phyloP scores from a whole-genome alignment of 2,329 filamentous ascomycete species.

The Phyllosticta citribraziliensis region DNA sequence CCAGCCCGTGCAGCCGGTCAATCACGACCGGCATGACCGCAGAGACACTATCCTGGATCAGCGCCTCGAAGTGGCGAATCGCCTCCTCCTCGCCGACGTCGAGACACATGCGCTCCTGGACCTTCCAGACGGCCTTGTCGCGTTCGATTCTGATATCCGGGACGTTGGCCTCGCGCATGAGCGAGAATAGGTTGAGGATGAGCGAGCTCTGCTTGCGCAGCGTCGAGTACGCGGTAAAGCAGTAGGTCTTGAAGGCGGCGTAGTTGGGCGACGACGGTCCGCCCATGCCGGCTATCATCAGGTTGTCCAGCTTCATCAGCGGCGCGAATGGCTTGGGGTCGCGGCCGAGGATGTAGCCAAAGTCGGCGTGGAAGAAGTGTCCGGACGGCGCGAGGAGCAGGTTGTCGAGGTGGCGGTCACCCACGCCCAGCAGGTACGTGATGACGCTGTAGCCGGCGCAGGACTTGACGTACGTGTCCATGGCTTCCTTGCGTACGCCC shows the following conservation, averaged over 20 bases:
- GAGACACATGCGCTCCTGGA: slow-evolving; percentile 86
- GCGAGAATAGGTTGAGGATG: slow-evolving; percentile 86
- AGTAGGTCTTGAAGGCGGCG: slow-evolving; percentile 85
- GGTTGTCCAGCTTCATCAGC: slow-evolving; percentile 90
- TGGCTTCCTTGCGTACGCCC: slow-evolving; percentile 79
- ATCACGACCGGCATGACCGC: slow-evolving; percentile 90
- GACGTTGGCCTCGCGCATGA: slow-evolving; percentile 97
- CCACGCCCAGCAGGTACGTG: slow-evolving; percentile 92
- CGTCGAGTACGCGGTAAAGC: slow-evolving; percentile 87
- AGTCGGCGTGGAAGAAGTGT: slow-evolving; percentile 97
- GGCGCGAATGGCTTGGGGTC: slow-evolving; percentile 97
- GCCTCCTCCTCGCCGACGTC: slow-evolving; percentile 90
- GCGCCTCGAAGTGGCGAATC: slow-evolving; percentile 71
- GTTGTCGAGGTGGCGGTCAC: slow-evolving; percentile 92
- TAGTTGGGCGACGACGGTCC: slow-evolving; percentile 74
- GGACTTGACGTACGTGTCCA: slow-evolving; percentile 92
- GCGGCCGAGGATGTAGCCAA: slow-evolving; percentile 93
- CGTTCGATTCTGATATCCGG: slow-evolving; percentile 88
- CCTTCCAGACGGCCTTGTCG: slow-evolving; percentile 89
- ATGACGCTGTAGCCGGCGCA: slow-evolving; percentile 98
- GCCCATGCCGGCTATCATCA: slow-evolving; percentile 99
- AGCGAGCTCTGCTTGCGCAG: slow-evolving; percentile 82
- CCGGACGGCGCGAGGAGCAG: slow-evolving; percentile 80
- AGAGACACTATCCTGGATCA: slow-evolving; percentile 85
- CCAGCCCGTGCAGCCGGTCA: slow-evolving; percentile 86